Evolutionary conservation across 106 monocot species (phyloP), one percentile per base, ranked within the genome.

Genomic region (Dendrobium huoshanense): DNA sequence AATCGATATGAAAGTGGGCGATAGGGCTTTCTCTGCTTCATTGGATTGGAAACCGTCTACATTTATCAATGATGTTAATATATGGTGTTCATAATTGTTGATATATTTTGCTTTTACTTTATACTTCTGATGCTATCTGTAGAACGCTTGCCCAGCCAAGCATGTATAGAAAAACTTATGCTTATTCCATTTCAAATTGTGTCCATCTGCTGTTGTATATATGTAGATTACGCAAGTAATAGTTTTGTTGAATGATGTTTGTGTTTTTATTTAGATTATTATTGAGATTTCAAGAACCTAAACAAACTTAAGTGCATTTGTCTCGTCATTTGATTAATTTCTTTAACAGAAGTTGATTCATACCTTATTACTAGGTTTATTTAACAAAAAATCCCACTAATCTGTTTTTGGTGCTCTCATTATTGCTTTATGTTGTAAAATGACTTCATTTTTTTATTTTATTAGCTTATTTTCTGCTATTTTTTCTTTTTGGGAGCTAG

Each of bases 141-240:
- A n/a, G 9, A 54, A 22, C 64, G 20, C 18, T 7, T 64, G 19
- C 24, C n/a, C 7, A 5, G 20, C 64, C 7, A 25, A 64, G 64
- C 64, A 64, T 64, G n/a, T 64, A 64, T 64, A 24, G 19, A 64
- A 61, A 61, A 61, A 61, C 61, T 17, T 61, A 7, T 64, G 22
- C 64, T n/a, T 64, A 7, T 64, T 64, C 64, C 22, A 64, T 64
- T 25, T 27, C 1, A 67, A 67, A 67, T 4, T 67, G 25, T 9
- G 27, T 19, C 67, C 20, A 24, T 67, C 67, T 67, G 67, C 67
- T 67, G 67, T 67, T 67, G 67, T 9, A 67, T 67, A 67, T 67
- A 9, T 27, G 10, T 67, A 9, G 67, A 67, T 67, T 67, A 25
- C 24, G 9, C 67, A 29, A 27, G 67, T 67, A 10, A 29, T 67